phyloP scores from a whole-genome alignment of 495 filamentous ascomycete species.

The Annulohypoxylon maeteangense region DNA sequence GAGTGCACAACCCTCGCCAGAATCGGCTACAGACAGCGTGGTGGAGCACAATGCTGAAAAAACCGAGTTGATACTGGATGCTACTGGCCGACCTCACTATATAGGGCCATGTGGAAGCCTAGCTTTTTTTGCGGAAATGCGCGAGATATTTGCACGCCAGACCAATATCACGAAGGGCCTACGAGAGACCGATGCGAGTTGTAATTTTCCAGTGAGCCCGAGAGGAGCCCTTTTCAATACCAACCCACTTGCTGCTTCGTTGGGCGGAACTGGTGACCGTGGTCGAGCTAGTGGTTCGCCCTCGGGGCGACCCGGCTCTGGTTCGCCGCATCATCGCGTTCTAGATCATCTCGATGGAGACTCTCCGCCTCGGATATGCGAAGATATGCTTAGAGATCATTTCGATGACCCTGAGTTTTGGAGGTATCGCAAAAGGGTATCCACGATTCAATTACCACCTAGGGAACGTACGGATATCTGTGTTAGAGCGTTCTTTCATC shows the following conservation, averaged over 20 bases:
- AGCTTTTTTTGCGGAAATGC: conserved; percentile 47
- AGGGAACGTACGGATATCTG: conserved; percentile 51
- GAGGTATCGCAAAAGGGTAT: conserved; percentile 38
- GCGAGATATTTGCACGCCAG: conserved; percentile 40
- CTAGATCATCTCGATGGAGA: conserved; percentile 39
- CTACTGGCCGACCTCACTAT: conserved; percentile 51
- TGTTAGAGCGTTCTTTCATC: conserved; percentile 54
- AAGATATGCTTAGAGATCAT: conserved; percentile 34
- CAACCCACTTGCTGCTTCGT: conserved; percentile 31
- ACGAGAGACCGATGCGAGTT: not conserved
- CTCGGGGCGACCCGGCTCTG: not conserved
- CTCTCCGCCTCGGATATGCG: conserved; percentile 35
- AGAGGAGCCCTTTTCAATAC: conserved; percentile 1
- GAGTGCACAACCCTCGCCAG: conserved; percentile 5
- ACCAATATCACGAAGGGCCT: conserved; percentile 20
- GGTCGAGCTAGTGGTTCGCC: conserved; percentile 7
- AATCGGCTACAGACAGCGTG: not conserved
- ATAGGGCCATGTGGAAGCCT: conserved; percentile 54
- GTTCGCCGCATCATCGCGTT: not conserved
- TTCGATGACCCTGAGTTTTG: conserved; percentile 40
- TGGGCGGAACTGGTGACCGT: conserved; percentile 33
- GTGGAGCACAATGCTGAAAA: not conserved
- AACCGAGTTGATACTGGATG: conserved; percentile 48
- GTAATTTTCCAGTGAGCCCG: not conserved
- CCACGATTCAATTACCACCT: conserved; percentile 42